Evolutionary conservation across 2,329 filamentous ascomycete genomes (phyloP), one percentile per base, ranked within the genome.

Genomic region (Tolypocladium capitatum): DNA sequence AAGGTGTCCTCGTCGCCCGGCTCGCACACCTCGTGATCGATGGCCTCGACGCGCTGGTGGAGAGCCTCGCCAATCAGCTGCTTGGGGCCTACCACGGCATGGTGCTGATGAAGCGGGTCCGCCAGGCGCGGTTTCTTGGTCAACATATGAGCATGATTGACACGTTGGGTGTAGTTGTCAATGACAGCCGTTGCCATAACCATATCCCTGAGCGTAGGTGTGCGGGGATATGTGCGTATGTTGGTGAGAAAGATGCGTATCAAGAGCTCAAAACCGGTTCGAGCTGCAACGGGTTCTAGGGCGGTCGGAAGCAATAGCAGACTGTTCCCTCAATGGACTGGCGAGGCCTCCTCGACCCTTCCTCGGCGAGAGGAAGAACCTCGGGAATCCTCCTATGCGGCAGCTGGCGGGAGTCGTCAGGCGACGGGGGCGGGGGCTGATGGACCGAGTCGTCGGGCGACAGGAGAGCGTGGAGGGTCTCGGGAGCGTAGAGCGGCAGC

Each of bases 311-410:
- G 72, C 83, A 84, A 75, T 90, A 94, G 73, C 84, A 85, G 76
- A 87, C 86, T 78, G 87, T 84, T 83, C 84, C 87, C 78, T 86
- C 78, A 77, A 76, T 83, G 78, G 83, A 82, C 81, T 86, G 86
- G 84, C 88, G 85, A 88, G 86, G 87, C 84, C 88, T 91, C 84
- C 85, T 88, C 86, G 89, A 95, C 88, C 92, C 92, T 94, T 91
- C 92, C 92, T 90, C 91, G 71, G 74, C 75, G 75, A 92, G 91
- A 95, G 90, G 91, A 97, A 97, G 91, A 94, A 90, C 85, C 86
- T 83, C 79, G 80, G 81, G 83, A 83, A 80, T 80, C 83, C 85
- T 94, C 86, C 88, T 97, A 98, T 98, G 91, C 92, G 92, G 92
- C 92, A 97, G 91, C 87, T 94, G 85, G 79, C 74, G 71, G 69